Evolutionary conservation across 2,329 filamentous ascomycete species (phyloP), one percentile per base, ranked within the genome.

Genomic region (Teratosphaeria nubilosa): DNA sequence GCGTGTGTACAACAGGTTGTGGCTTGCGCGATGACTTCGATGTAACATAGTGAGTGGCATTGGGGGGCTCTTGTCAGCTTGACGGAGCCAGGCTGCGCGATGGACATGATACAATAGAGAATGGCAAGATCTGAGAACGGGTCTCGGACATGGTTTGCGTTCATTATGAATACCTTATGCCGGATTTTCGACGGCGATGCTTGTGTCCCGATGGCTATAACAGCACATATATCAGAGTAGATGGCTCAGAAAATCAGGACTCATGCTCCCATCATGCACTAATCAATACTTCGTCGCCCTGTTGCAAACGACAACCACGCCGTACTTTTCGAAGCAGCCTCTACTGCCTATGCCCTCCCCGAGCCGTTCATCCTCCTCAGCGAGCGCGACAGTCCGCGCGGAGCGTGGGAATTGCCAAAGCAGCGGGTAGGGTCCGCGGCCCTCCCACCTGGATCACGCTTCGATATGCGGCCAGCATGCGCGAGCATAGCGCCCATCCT

Each of bases 41-140:
- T 54, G 53, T 54, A 54, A 31, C 52, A 54, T 54, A 54, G 53
- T 41, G 37, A 54, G 53, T 30, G n/a, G 20, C 53, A 20, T 48
- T 2, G 5, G n/a, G 41, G 41, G n/a, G n/a, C n/a, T 48, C 34
- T 5, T 16, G 10, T 41, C 41, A 22, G n/a, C n/a, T 48, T 48
- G 41, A 48, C 5, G 6, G n/a, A 48, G 1, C 20, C 41, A 2
- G 11, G n/a, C 41, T 48, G 41, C 41, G 41, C 3, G n/a, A 48
- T 20, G 41, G 20, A 48, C 41, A 48, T 24, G 41, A 22, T 22
- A 48, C 41, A 48, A 22, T 24, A 22, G 41, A 48, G 20, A 48
- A 20, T 20, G n/a, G n/a, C 9, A 20, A n/a, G 16, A 20, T 48
- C 41, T 6, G 41, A 22, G 9, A 2, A 11, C 5, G 9, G n/a